Base-by-base conservation (phyloP, 2,329 filamentous ascomycete genomes). In the Colletotrichum spaethianum region DNA sequence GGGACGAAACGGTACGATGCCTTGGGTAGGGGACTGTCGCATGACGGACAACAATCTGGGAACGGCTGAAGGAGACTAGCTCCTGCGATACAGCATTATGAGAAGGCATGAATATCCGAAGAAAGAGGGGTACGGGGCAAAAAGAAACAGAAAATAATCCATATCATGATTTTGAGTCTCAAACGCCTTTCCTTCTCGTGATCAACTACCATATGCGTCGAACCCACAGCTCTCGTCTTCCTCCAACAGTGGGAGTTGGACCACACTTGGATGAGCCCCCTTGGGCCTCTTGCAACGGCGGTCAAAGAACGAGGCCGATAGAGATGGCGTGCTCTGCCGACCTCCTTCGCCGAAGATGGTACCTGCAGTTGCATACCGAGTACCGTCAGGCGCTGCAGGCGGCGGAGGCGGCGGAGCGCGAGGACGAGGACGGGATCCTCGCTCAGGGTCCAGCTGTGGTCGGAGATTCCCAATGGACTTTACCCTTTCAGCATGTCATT, bases 361-460 rank as follows among this genome's bases (percentile, higher is more conserved):
- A 63, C 57, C 65, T 67, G 65, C 65, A 60, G 60, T 67, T 31
- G 46, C 38, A 28, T 62, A 23, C 57, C 56, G 57, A 46, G 36
- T 63, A 62, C 57, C 38, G 64, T 46, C 56, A 62, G 64, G 55
- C 44, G 55, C 44, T 11, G 44, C 52, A 55, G 31, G 26, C 52
- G 52, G 53, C 63, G 55, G 38, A 4, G 59, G 46, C 63, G 42
- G 38, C 40, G 52, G 62, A 44, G 33, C n/a, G n/a, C n/a, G n/a
- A n/a, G n/a, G n/a, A n/a, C n/a, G n/a, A n/a, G n/a, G n/a, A n/a
- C n/a, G n/a, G 26, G 26, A 28, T 55, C 50, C 20, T 36, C 16
- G 9, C 64, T 55, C 65, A 67, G 57, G 48, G 57, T 63, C 57
- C 65, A 67, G 38, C 18, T n/a, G 38, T 26, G 23, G 62, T 28